Evolutionary conservation across 257 asterid genomes (phyloP).

Genomic region (Scutellaria baicalensis): DNA sequence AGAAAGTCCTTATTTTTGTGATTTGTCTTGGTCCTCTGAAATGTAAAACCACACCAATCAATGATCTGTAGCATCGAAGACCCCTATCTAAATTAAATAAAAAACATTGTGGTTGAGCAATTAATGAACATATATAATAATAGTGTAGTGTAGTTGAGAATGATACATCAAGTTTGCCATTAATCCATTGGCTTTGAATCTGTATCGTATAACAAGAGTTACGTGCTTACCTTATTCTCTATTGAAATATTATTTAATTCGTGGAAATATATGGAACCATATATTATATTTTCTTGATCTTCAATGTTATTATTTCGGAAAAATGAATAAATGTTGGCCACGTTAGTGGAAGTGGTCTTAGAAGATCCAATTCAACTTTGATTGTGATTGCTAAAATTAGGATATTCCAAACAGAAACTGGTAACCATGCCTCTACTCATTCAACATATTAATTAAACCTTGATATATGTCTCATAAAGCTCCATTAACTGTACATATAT

Average conservation of each 20-base stretch:
- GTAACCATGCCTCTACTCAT: neutral
- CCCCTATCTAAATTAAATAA: neutral
- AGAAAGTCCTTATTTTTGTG: no score
- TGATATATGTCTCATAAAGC: no score
- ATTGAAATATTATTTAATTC: neutral
- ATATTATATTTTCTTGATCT: neutral
- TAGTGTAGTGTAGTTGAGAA: constrained; percentile 25
- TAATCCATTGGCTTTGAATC: constrained; percentile 22
- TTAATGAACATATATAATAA: constrained; percentile 19
- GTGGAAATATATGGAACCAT: constrained; percentile 8
- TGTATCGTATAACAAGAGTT: constrained; percentile 7
- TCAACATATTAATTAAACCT: no score
- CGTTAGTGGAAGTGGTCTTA: neutral
- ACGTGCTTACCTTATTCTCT: constrained; percentile 19
- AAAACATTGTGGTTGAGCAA: neutral
- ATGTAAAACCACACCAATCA: no score
- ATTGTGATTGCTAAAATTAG: neutral
- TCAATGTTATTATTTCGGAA: neutral
- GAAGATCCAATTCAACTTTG: neutral
- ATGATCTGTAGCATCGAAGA: neutral
- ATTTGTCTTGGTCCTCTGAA: no score
- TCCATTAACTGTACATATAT: no score
- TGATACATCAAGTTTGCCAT: neutral
- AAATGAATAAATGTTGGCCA: neutral
- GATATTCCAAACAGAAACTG: neutral